phyloP scores from a whole-genome alignment of 2,329 filamentous ascomycete species.

The Catunica adiposa region DNA sequence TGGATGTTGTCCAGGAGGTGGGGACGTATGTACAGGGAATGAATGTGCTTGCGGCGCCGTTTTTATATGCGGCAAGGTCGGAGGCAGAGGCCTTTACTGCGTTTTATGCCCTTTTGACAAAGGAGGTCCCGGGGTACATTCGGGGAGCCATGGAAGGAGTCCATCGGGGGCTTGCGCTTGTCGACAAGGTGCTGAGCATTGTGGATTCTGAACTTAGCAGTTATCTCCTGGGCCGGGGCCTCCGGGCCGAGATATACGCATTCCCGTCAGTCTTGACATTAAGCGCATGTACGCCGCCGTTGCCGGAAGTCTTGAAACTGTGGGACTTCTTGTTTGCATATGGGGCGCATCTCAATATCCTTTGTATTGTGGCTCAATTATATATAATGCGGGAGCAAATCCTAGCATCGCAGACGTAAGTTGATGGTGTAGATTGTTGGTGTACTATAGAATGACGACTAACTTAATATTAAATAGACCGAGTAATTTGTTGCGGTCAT shows the following conservation, averaged over 20 bases:
- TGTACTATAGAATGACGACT: conserved; percentile 3
- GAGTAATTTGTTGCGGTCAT: conserved; percentile 77
- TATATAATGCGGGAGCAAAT: conserved; percentile 76
- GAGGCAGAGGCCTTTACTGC: conserved; percentile 89
- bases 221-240: conserved; percentile 69
- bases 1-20: conserved; percentile 39
- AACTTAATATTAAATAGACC: conserved; percentile 40
- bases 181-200: conserved; percentile 81
- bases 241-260: conserved; percentile 88
- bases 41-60: conserved; percentile 93
- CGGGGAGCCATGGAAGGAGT: conserved; percentile 94
- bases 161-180: conserved; percentile 74
- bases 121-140: conserved; percentile 84
- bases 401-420: conserved; percentile 66
- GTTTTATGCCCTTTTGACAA: conserved; percentile 74
- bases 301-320: conserved; percentile 79
- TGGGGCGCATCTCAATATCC: conserved; percentile 80
- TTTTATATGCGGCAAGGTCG: conserved; percentile 84
- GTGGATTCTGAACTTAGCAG: conserved; percentile 77
- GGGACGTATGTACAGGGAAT: conserved; percentile 96
- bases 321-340: conserved; percentile 98
- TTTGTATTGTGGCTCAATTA: conserved; percentile 92
- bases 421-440: conserved; percentile 5
- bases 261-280: conserved; percentile 90
- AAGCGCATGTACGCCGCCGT: conserved; percentile 84